Base-by-base conservation (phyloP, 257 asterid genomes). In the Euphrasia confusa region DNA sequence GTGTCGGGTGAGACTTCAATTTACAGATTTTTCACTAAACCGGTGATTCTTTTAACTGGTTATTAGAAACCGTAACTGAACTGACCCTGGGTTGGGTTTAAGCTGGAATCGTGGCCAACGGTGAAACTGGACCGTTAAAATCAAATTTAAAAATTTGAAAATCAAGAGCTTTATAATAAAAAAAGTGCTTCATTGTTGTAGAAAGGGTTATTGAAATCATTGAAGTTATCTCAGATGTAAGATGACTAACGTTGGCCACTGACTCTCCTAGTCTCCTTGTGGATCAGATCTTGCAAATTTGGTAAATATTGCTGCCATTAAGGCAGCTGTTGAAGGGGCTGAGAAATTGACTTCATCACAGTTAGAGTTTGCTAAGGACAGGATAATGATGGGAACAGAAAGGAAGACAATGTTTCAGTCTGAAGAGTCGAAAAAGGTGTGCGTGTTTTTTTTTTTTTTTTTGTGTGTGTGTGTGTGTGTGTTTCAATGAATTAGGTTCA, bases 381-480 rank as follows among this genome's bases (percentile, higher is more conserved):
- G 99, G 80, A 93, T 93, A 75, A 69, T 89, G 32, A 93, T 93
- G 99, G 99, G 99, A 67, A 93, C 99, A 10, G 99, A 93, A 78
- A 81, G 99, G 77, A 90, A 83, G 78, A 83, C 99, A 24, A 93
- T 93, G 99, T 89, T 83, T 68, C 70, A 87, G 32, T 81, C 99
- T 12, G 99, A 89, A 75, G 97, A 89, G 53, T 87, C 99, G 2
- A 93, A 87, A 73, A 89, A 93, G 97, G 97, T 62, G 50, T 14
- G 57, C 17, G 39, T 4, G 17, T 4, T 59, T n/a, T 59, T 3
- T 54, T 44, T 53, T 10, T 12, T 54, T 59, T 44, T 2, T 13
- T 3, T 59, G n/a, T n/a, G n/a, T n/a, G n/a, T n/a, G n/a, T n/a
- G n/a, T n/a, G n/a, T n/a, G n/a, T 48, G 1, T 47, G 17, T 48